phyloP scores from a whole-genome alignment of 2,329 filamentous ascomycete genomes.

The Rutstroemia sp. region DNA sequence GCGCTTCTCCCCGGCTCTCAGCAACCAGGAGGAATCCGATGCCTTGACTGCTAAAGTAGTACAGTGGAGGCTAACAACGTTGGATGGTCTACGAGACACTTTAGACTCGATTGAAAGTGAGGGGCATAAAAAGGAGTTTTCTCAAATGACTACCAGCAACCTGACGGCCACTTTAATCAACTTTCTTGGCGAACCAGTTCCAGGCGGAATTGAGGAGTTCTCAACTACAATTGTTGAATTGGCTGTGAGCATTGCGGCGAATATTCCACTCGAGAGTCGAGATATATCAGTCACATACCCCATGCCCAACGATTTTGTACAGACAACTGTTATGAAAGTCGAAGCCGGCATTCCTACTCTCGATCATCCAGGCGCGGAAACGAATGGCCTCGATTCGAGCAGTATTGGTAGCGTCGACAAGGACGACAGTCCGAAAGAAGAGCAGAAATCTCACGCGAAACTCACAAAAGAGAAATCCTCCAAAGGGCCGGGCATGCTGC shows the following conservation, averaged over 20 bases:
- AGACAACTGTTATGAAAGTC: slow-evolving; percentile 73
- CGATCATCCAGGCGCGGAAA: slow-evolving; percentile 32
- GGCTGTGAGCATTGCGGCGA: slow-evolving; percentile 75
- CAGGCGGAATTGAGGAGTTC: slow-evolving; percentile 76
- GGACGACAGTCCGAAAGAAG: slow-evolving; percentile 25
- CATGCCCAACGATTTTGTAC: slow-evolving; percentile 63
- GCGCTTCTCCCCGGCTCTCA: slow-evolving; percentile 62
- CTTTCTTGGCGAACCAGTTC: slow-evolving; percentile 69
- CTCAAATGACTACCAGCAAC: slow-evolving; percentile 59
- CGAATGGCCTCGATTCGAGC: slow-evolving; percentile 24
- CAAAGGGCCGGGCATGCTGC: slow-evolving; percentile 32
- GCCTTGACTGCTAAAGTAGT: slow-evolving; percentile 81
- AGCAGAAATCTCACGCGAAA: slow-evolving; percentile 24
- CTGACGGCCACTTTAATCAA: slow-evolving; percentile 64
- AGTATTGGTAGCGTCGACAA: slow-evolving; percentile 27
- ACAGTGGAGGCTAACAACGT: slow-evolving; percentile 86
- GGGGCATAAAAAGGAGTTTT: slow-evolving; percentile 62
- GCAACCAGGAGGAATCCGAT: slow-evolving; percentile 80
- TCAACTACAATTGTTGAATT: slow-evolving; percentile 91
- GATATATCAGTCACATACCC: slow-evolving; percentile 87
- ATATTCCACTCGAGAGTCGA: slow-evolving; percentile 82
- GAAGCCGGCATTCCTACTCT: slow-evolving; percentile 62
- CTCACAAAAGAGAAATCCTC: slow-evolving; percentile 24
- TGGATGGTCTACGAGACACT: slow-evolving; percentile 76
- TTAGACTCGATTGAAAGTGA: slow-evolving; percentile 59